These are phyloP conservation scores for Populus tremula DNA, from an alignment of 345 rosid species.

Conservation along the genomic window DNA sequence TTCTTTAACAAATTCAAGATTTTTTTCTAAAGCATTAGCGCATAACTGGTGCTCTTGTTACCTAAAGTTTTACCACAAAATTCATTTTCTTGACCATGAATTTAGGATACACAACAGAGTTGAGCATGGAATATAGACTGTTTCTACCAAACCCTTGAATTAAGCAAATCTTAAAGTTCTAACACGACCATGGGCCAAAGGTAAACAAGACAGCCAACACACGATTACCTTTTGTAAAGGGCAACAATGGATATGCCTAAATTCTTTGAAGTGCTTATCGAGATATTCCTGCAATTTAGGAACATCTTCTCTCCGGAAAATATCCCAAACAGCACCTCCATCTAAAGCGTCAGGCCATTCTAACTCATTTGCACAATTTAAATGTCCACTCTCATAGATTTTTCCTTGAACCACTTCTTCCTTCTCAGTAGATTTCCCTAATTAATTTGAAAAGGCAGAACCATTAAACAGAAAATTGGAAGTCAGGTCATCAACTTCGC, in stretches of 20 bases:
- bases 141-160: no score
- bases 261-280: constrained; percentile 57
- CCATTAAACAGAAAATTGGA: background rate
- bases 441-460: background rate
- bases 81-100: no score
- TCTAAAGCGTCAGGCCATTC: constrained; percentile 24
- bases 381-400: background rate
- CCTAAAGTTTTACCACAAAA: no score
- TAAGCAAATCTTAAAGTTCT: no score
- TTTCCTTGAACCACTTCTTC: constrained; percentile 7
- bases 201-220: no score
- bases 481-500: background rate
- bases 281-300: constrained; percentile 61
- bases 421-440: constrained; percentile 9
- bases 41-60: no score
- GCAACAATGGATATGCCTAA: constrained; percentile 57
- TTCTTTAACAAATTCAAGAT: no score
- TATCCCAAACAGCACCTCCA: constrained; percentile 81
- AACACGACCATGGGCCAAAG: no score
- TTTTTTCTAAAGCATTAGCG: no score
- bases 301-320: constrained; percentile 73
- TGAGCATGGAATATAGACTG: no score
- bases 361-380: constrained; percentile 3
- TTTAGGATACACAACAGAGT: no score
- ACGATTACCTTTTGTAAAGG: constrained; percentile 50